Percentiles rank a stretch among this genome's conserved stretches.
Conservation (phyloP, 352 stramenopile genomes). For the Globisporangium megalacanthum region DNA sequence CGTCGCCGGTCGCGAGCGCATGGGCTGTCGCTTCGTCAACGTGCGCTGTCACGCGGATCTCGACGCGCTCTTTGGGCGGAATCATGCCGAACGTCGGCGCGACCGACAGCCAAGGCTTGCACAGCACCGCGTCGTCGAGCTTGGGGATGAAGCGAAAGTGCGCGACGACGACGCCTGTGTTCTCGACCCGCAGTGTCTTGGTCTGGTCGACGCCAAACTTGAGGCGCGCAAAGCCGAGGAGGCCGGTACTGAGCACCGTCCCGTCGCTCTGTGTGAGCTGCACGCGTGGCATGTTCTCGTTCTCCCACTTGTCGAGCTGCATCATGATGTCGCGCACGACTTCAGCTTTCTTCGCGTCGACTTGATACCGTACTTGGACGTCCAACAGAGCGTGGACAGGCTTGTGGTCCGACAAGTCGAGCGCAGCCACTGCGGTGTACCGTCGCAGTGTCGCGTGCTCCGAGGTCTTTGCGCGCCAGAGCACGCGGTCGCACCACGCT, state of each 20-base stretch:
- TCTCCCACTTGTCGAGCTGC: slow-evolving; percentile 95
- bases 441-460: slow-evolving; percentile 55
- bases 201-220: slow-evolving; percentile 61
- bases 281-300: slow-evolving; percentile 94
- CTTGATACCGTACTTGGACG: slow-evolving; percentile 90
- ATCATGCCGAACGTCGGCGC: slow-evolving; percentile 87
- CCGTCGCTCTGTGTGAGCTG: slow-evolving; percentile 56
- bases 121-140: too few species aligned
- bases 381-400: slow-evolving; percentile 93
- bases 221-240: slow-evolving; percentile 59
- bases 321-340: slow-evolving; percentile 93
- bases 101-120: too few species aligned
- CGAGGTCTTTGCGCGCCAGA: slow-evolving; percentile 69
- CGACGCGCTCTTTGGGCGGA: slow-evolving; percentile 65
- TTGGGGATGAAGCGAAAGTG: too few species aligned
- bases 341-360: slow-evolving; percentile 84
- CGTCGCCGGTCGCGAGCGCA: slow-evolving; percentile 82
- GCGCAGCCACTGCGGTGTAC: slow-evolving; percentile 87
- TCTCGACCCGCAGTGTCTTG: slow-evolving; percentile 72
- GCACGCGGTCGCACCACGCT: slow-evolving; percentile 92
- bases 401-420: slow-evolving; percentile 98
- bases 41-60: slow-evolving; percentile 89
- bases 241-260: slow-evolving; percentile 35
- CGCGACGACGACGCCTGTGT: too few species aligned
- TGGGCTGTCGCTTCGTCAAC: slow-evolving; percentile 89